Conservation (phyloP, 2,329 filamentous ascomycete species). For the Macrophomina pseudophaseolina region DNA sequence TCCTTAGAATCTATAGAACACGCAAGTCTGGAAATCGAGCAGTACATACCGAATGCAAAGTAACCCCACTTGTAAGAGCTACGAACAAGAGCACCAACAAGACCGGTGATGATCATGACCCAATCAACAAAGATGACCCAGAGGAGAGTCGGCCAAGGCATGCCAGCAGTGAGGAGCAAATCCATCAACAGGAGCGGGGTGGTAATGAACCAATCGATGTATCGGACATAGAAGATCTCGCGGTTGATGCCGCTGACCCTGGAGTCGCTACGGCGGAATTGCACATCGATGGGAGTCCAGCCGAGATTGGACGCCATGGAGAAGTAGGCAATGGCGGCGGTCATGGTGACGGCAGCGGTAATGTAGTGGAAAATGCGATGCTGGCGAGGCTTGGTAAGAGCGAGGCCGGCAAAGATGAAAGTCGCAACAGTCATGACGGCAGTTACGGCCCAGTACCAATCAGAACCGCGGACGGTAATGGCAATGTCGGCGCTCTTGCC, state of each 20-base stretch:
- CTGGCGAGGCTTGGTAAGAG: slow-evolving; percentile 58
- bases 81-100: slow-evolving; percentile 67
- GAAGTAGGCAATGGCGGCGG: slow-evolving; percentile 68
- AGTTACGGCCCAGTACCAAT: slow-evolving; percentile 68
- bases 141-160: slow-evolving; percentile 68
- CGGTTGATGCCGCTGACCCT: slow-evolving; percentile 59
- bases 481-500: slow-evolving; percentile 57
- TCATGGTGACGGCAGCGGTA: slow-evolving; percentile 62
- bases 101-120: slow-evolving; percentile 70
- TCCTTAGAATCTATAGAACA: no score
- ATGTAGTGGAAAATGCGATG: slow-evolving; percentile 70
- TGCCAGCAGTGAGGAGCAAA: slow-evolving; percentile 66
- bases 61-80: slow-evolving; percentile 73
- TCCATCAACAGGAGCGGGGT: slow-evolving; percentile 68
- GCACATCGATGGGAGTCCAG: slow-evolving; percentile 65
- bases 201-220: slow-evolving; percentile 69
- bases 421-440: slow-evolving; percentile 63
- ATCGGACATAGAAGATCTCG: slow-evolving; percentile 70
- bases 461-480: slow-evolving; percentile 64
- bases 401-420: slow-evolving; percentile 59
- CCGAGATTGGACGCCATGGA: slow-evolving; percentile 71
- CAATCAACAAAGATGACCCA: slow-evolving; percentile 66
- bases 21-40: no score
- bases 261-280: slow-evolving; percentile 57
- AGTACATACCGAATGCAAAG: slow-evolving; percentile 56